Conservation (phyloP, 2,329 filamentous ascomycete genomes). For the Diplodia mutila region DNA sequence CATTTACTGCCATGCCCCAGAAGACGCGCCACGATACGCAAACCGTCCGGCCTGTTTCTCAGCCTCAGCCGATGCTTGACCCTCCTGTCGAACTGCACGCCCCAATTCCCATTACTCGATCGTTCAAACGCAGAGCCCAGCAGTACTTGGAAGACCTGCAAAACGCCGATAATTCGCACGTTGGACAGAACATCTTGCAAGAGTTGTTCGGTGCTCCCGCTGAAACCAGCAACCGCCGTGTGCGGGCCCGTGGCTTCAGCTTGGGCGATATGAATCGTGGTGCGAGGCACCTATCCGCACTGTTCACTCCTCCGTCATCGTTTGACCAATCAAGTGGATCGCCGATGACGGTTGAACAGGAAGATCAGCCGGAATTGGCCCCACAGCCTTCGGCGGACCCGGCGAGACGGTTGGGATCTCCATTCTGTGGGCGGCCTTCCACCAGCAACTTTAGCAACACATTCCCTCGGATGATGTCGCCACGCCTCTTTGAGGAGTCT, state of each 20-base stretch:
- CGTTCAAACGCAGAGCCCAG: slow-evolving; percentile 62
- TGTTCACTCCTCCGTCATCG: slow-evolving; percentile 56
- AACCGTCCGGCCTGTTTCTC: slow-evolving; percentile 24
- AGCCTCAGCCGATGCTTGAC: slow-evolving; percentile 38
- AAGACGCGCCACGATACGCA: slow-evolving; percentile 3
- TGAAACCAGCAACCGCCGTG: slow-evolving; percentile 58
- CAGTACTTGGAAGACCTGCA: slow-evolving; percentile 58
- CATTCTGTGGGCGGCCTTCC: slow-evolving; percentile 48
- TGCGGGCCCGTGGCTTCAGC: slow-evolving; percentile 65
- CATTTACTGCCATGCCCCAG: slow-evolving; percentile 37
- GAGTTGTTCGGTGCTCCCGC: slow-evolving; percentile 52
- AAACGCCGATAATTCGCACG: slow-evolving; percentile 50
- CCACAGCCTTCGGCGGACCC: slow-evolving; percentile 40
- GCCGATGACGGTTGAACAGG: slow-evolving; percentile 36
- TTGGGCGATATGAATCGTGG: slow-evolving; percentile 59
- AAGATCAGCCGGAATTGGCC: slow-evolving; percentile 30
- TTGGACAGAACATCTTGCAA: slow-evolving; percentile 41
- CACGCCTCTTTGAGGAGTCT: slow-evolving; percentile 42
- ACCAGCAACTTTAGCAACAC: slow-evolving; percentile 47
- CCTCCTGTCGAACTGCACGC: slow-evolving; percentile 61
- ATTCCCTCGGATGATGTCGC: slow-evolving; percentile 50
- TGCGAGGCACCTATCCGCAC: slow-evolving; percentile 55
- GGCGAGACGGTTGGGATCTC: slow-evolving; percentile 52
- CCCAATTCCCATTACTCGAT: slow-evolving; percentile 54
- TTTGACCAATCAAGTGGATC: slow-evolving; percentile 36